Base-by-base conservation (phyloP, 495 filamentous ascomycete species). In the Penicillium canescens region DNA sequence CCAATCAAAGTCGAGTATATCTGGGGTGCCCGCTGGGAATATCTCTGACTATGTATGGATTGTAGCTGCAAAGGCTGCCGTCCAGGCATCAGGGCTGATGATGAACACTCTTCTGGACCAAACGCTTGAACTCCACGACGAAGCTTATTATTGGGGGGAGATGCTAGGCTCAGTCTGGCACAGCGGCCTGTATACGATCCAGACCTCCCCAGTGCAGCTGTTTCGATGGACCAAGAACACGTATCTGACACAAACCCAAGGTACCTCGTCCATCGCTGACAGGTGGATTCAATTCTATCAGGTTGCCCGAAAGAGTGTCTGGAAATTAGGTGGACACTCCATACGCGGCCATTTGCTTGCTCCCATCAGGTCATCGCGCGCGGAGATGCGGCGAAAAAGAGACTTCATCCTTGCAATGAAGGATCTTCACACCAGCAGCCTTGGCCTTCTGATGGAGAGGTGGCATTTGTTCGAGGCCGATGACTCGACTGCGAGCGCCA, bases 91-190 rank as follows among this genome's bases (percentile, higher is more conserved):
- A 55, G 93, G 94, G 1, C 65, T 89, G 14, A 72, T 92, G 13
- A 69, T 97, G 55, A 81, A 84, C 55, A 80, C 79, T 0, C 74
- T 98, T 2, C 72, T 96, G 5, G 84, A 91, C 26, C 86, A 91
- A 55, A 91, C 89, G 13, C 82, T 94, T n/a, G 82, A 84, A 0
- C 60, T 98, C 8, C 85, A 82, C 48, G 85, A 94, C 38, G 90
- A 97, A 61, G 86, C 95, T 35, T 87, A 83, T 72, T 98, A 98
- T 63, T 98, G 94, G 94, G 88, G 96, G 54, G 84, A 91, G 49
- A 79, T 96, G 1, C 69, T 94, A 38, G 79, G 82, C 1, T 92
- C 89, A 11, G 81, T 86, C 35, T 76, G 82, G 49, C 85, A 84
- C 57, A 89, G 85, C 46, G 84, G 82, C 18, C 55, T 96, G 1